A percentile compares a stretch with the other conserved stretches of the same genome.
These are phyloP conservation scores for Aspergillus sp. DNA, from an alignment of 2,329 filamentous ascomycete species.

Conservation along the genomic window DNA sequence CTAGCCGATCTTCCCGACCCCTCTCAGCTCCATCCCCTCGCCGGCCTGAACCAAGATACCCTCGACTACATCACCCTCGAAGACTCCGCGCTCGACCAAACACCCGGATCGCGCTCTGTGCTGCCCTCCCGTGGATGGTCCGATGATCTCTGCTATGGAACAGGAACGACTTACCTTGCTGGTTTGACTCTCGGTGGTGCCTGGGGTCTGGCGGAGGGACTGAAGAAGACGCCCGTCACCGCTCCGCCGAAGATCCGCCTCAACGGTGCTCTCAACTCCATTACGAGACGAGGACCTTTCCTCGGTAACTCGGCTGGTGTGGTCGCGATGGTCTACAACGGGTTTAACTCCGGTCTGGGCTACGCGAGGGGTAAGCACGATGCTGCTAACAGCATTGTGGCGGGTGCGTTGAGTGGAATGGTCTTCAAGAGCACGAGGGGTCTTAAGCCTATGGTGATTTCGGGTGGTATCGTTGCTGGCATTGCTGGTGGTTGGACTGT, in stretches of 20 bases:
- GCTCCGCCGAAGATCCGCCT: constrained; percentile 85
- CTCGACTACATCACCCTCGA: constrained; percentile 95
- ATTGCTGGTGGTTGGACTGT: constrained; percentile 90
- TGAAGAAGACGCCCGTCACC: constrained; percentile 69
- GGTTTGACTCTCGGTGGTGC: constrained; percentile 81
- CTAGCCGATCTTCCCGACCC: constrained; percentile 82
- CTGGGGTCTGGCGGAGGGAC: constrained; percentile 89
- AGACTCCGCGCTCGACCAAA: constrained; percentile 81
- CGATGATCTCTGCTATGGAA: constrained; percentile 97
- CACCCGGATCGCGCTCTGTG: constrained; percentile 82
- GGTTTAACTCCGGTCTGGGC: constrained; percentile 81
- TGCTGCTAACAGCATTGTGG: constrained; percentile 80
- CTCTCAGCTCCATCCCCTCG: constrained; percentile 85
- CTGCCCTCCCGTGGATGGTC: constrained; percentile 96
- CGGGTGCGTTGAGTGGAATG: constrained; percentile 85
- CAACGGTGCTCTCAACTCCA: constrained; percentile 91
- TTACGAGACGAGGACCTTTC: constrained; percentile 91
- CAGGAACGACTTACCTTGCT: constrained; percentile 89
- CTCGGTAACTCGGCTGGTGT: constrained; percentile 95
- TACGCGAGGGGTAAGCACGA: constrained; percentile 83
- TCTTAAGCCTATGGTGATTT: constrained; percentile 88
- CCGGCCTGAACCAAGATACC: constrained; percentile 86
- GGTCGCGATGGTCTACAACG: constrained; percentile 94
- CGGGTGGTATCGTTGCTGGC: constrained; percentile 81
- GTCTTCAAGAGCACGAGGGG: constrained; percentile 96